These are phyloP conservation scores for Moniliophthora roreri DNA, from an alignment of 1,284 basidiomycete genomes.

Conservation along the genomic window DNA sequence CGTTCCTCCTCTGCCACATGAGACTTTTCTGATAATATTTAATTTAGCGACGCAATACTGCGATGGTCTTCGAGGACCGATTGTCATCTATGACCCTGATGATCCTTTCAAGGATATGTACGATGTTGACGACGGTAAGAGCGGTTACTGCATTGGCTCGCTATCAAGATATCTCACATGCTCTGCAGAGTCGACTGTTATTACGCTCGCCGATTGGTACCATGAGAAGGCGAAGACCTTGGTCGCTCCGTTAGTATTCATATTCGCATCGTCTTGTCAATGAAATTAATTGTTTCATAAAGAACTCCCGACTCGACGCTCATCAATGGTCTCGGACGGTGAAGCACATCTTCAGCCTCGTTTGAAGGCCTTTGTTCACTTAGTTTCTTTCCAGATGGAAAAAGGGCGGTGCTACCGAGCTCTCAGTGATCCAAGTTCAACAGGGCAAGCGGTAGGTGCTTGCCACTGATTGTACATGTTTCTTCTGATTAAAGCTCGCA, in stretches of 20 bases:
- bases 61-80: constrained; percentile 17
- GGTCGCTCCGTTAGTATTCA: not conserved
- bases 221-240: not conserved
- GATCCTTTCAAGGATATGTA: constrained; percentile 15
- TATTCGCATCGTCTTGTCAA: not conserved
- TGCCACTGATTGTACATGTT: not conserved
- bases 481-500: constrained; percentile 4
- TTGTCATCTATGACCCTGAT: constrained; percentile 12
- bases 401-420: constrained; percentile 19
- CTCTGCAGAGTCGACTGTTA: constrained; percentile 12
- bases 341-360: constrained; percentile 7
- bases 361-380: not conserved
- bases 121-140: constrained; percentile 15
- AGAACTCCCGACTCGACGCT: constrained; percentile 8
- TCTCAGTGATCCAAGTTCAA: constrained; percentile 28
- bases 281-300: constrained; percentile 15
- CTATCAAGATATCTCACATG: not conserved
- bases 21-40: not conserved
- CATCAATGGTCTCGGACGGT: too few species aligned
- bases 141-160: not conserved
- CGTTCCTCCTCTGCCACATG: not conserved
- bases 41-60: constrained; percentile 12
- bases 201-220: constrained; percentile 16
- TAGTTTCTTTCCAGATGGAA: not conserved
- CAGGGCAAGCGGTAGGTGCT: constrained; percentile 8